Base-by-base conservation (phyloP, 148 eudicot genomes). In the Talinum fruticosum region DNA sequence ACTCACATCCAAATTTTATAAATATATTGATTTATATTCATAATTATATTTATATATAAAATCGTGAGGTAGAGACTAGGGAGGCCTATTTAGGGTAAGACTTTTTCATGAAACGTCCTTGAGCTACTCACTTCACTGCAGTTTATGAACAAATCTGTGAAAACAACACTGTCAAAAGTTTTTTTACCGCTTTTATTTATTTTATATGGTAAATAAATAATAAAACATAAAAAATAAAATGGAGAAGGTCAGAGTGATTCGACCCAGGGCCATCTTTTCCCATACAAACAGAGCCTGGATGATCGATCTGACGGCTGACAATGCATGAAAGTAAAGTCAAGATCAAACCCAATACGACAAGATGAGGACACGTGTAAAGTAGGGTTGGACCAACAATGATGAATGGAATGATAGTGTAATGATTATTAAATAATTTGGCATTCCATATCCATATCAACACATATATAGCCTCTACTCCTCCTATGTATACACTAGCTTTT, bases 341-440 rank as follows among this genome's bases (percentile, higher is more conserved):
- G 30, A 62, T 72, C 73, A n/a, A 82, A 75, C 18, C 8, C 8
- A 73, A 78, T 8, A 70, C 5, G 64, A 79, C 79, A 79, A 66
- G 85, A 83, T 83, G 14, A 3, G 0, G 77, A 83, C 85, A 83
- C 85, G 85, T 83, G 85, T 69, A 78, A 74, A 82, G 81, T 33
- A 54, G 5, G 33, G 79, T 82, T 78, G 82, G 79, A 75, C 76
- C 73, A 62, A 61, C 30, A 62, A 62, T 26, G 66, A 62, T 28
- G 66, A 62, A 73, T 78, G 79, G 72, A 85, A 85, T 85, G 83
- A 85, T 85, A 71, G 84, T 64, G 88, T 85, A 85, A 85, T 85
- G 84, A 85, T 85, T 66, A 80, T 78, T 85, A 74, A 83, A 85
- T 85, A 80, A 85, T 85, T 82, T 85, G 88, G 80, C 85, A 85